Percentiles rank a stretch among this genome's conserved stretches.
Conservation (phyloP, 2,329 filamentous ascomycete species). For the Fusarium kyushuense region DNA sequence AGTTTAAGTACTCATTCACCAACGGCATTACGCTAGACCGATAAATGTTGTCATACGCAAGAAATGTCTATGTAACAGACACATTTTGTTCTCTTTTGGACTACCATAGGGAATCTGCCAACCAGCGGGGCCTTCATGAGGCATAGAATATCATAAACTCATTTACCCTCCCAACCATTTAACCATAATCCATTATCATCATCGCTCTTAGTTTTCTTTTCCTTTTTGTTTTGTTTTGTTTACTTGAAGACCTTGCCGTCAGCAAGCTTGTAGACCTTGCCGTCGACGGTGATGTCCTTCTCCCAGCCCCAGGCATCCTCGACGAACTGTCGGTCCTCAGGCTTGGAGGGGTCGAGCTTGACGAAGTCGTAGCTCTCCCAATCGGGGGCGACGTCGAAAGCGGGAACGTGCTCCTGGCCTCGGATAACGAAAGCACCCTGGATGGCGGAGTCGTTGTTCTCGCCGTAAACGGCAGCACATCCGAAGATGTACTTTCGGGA, state of each 20-base stretch:
- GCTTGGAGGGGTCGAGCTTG: conserved; percentile 92
- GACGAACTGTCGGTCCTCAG: conserved; percentile 87
- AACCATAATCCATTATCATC: conserved; percentile 54
- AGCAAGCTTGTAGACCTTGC: conserved; percentile 90
- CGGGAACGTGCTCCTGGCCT: conserved; percentile 85
- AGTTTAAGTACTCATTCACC: neutral
- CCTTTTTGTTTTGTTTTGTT: conserved; percentile 50
- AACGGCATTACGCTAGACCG: neutral
- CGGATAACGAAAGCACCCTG: conserved; percentile 95
- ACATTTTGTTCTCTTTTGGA: conserved; percentile 34
- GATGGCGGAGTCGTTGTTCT: conserved; percentile 89
- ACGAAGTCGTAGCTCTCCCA: conserved; percentile 96
- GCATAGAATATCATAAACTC: conserved; percentile 48
- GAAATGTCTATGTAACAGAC: conserved; percentile 39
- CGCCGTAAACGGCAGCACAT: conserved; percentile 87
- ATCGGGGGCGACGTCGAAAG: conserved; percentile 97
- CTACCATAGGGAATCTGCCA: conserved; percentile 42
- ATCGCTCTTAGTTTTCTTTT: conserved; percentile 38
- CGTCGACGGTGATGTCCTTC: conserved; percentile 80
- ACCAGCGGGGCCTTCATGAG: conserved; percentile 42
- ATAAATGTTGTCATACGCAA: conserved; percentile 3
- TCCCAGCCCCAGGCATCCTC: conserved; percentile 94
- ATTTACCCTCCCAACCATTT: conserved; percentile 47
- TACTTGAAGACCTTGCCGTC: conserved; percentile 99
- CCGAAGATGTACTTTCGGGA: conserved; percentile 99